A percentile compares a stretch with the other conserved stretches of the same genome.
phyloP scores from a whole-genome alignment of 2,329 filamentous ascomycete species.

The Biscogniauxia mediterranea region DNA sequence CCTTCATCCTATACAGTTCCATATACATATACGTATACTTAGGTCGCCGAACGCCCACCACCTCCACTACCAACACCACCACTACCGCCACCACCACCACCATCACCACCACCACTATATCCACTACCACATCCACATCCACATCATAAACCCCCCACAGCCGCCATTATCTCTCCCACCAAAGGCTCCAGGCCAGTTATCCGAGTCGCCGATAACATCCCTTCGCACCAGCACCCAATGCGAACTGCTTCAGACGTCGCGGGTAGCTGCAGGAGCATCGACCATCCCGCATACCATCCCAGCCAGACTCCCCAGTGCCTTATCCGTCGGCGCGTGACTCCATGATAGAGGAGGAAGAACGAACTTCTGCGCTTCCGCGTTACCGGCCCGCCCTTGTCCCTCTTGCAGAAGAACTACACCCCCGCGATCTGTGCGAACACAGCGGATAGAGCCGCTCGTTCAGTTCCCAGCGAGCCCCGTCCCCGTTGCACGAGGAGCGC shows the following conservation, averaged over 20 bases:
- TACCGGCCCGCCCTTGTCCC: slow-evolving; percentile 27
- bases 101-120: not conserved
- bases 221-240: slow-evolving; percentile 32
- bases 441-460: slow-evolving; percentile 31
- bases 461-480: slow-evolving; percentile 24
- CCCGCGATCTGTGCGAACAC: slow-evolving; percentile 31
- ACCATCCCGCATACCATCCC: slow-evolving; percentile 37
- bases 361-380: slow-evolving; percentile 27
- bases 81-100: slow-evolving; percentile 1
- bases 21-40: slow-evolving; percentile 12
- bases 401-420: slow-evolving; percentile 27
- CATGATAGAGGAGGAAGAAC: slow-evolving; percentile 25
- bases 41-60: slow-evolving; percentile 22
- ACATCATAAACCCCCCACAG: not conserved
- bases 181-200: slow-evolving; percentile 20
- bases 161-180: slow-evolving; percentile 8
- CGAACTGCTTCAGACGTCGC: slow-evolving; percentile 36
- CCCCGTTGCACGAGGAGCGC: slow-evolving; percentile 34
- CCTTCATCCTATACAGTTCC: slow-evolving; percentile 4
- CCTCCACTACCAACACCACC: slow-evolving; percentile 14
- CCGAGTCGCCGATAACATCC: slow-evolving; percentile 28
- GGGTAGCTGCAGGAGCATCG: slow-evolving; percentile 38
- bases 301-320: slow-evolving; percentile 36
- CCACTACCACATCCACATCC: too few species aligned
- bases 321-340: slow-evolving; percentile 38